Percentiles rank a stretch among this genome's conserved stretches.
Evolutionary conservation across 345 rosid genomes (phyloP).

Genomic region (Streptanthus diversifolius): DNA sequence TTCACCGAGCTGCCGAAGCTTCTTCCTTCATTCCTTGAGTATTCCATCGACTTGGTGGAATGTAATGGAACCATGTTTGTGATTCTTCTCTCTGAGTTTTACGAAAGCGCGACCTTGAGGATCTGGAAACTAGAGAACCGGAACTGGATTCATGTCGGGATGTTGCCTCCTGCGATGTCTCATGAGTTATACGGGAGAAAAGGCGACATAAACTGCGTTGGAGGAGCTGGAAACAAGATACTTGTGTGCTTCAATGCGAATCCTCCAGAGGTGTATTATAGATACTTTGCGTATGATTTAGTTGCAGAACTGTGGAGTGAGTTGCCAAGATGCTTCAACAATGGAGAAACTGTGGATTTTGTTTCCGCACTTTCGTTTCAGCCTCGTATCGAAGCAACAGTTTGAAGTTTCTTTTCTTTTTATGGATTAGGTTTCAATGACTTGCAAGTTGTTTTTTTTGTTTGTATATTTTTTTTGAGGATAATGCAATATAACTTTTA

Average conservation of each 20-base stretch:
- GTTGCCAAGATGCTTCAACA: constrained; percentile 45
- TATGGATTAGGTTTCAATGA: background rate
- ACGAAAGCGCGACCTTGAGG: constrained; percentile 74
- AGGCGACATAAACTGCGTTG: constrained; percentile 75
- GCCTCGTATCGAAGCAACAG: constrained; percentile 75
- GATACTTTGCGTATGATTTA: constrained; percentile 52
- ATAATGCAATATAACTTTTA: constrained; percentile 2
- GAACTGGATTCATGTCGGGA: constrained; percentile 59
- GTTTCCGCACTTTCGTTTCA: constrained; percentile 78
- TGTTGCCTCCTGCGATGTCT: constrained; percentile 83
- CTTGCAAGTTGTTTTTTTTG: background rate
- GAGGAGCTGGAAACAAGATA: constrained; percentile 58
- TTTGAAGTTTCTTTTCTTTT: constrained; percentile 25
- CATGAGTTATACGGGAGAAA: constrained; percentile 71
- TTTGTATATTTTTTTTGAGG: background rate
- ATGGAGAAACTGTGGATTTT: constrained; percentile 60
- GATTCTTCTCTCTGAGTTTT: constrained; percentile 68
- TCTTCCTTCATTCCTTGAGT: constrained; percentile 61
- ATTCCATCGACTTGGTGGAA: constrained; percentile 82
- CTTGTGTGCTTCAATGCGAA: constrained; percentile 62
- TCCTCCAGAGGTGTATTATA: constrained; percentile 41
- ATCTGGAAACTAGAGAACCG: constrained; percentile 61
- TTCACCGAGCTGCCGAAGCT: constrained; percentile 73
- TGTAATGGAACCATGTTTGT: constrained; percentile 65
- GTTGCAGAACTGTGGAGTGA: constrained; percentile 56